These are phyloP conservation scores for Cryoendolithus antarcticus DNA, from an alignment of 2,329 filamentous ascomycete species.

Conservation along the genomic window DNA sequence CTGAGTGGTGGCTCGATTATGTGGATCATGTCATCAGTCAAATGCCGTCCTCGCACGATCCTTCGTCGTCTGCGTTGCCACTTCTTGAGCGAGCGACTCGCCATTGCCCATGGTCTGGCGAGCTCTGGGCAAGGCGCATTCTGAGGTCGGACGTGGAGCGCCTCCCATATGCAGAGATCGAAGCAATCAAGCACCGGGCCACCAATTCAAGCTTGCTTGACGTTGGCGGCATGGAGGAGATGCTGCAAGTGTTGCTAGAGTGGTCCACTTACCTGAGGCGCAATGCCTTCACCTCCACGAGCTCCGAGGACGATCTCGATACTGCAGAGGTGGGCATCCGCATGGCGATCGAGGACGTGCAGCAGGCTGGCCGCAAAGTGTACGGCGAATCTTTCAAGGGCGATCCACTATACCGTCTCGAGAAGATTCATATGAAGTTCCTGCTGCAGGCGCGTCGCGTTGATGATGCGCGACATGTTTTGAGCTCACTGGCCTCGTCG, in stretches of 20 bases:
- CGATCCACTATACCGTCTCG: constrained; percentile 79
- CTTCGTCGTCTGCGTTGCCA: constrained; percentile 41
- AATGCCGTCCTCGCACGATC: constrained; percentile 23
- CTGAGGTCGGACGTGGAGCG: constrained; percentile 69
- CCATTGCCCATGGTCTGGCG: constrained; percentile 88
- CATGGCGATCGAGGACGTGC: constrained; percentile 74
- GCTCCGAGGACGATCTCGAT: constrained; percentile 68
- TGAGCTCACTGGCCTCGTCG: constrained; percentile 53
- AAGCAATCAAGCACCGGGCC: constrained; percentile 81
- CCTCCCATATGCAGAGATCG: constrained; percentile 66
- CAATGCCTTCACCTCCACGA: constrained; percentile 61
- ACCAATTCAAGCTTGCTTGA: constrained; percentile 78
- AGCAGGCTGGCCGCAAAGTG: constrained; percentile 62
- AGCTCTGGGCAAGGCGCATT: constrained; percentile 82
- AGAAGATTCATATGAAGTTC: constrained; percentile 86
- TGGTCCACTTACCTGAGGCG: constrained; percentile 94
- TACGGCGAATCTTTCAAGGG: constrained; percentile 67
- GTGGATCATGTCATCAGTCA: constrained; percentile 54
- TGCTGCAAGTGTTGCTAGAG: constrained; percentile 80
- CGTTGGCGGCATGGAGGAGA: constrained; percentile 71
- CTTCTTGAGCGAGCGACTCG: constrained; percentile 70
- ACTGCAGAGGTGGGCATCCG: constrained; percentile 81
- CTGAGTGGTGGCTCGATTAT: constrained; percentile 72
- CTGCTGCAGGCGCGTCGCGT: constrained; percentile 70
- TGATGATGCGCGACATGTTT: constrained; percentile 64